These are phyloP conservation scores for Melocanna baccifera DNA, from an alignment of 176 grass and related monocot species.

Conservation along the genomic window DNA sequence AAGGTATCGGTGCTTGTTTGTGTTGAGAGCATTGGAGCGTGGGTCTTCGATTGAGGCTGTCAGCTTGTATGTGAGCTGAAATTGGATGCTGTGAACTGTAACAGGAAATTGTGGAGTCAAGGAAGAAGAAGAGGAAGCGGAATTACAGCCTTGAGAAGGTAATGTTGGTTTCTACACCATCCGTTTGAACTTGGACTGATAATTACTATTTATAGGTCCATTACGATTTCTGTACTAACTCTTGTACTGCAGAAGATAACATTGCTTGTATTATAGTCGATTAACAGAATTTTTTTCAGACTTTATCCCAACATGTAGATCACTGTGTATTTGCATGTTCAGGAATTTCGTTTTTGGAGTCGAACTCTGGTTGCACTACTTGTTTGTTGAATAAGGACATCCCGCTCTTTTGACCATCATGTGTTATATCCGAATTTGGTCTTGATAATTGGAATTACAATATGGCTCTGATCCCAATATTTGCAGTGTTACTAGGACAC, in stretches of 20 bases:
- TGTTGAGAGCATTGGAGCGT: not conserved
- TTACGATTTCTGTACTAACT: not conserved
- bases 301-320: not conserved
- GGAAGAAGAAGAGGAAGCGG: conserved; percentile 74
- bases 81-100: not conserved
- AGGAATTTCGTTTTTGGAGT: not conserved
- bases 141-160: conserved; percentile 84
- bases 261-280: not conserved
- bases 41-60: not conserved
- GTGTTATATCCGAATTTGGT: not conserved
- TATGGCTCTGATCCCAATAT: not conserved
- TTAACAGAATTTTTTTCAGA: not conserved
- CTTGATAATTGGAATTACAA: not conserved
- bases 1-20: conserved; percentile 37
- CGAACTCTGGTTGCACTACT: not conserved
- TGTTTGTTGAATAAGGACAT: not conserved
- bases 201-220: not conserved
- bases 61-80: conserved; percentile 2
- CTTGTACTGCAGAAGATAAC: not conserved
- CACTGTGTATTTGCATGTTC: not conserved
- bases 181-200: not conserved
- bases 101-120: conserved; percentile 64
- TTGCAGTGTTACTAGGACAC: too few species aligned
- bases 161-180: not conserved
- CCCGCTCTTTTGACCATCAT: not conserved